Conservation (phyloP, 129 eudicot genomes). For the Kitagawia praeruptora region DNA sequence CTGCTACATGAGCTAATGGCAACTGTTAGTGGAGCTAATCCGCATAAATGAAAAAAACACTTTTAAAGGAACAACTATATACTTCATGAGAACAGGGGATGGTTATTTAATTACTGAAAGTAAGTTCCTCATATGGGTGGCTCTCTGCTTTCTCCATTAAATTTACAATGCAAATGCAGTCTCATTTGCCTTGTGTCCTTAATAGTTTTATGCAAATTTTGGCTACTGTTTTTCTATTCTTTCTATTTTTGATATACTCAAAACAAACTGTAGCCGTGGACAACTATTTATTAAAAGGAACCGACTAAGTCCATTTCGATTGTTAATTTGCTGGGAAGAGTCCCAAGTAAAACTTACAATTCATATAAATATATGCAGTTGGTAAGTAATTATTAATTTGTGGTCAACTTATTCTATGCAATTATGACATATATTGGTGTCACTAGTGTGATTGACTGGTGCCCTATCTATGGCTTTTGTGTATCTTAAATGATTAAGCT, state of each 20-base stretch:
- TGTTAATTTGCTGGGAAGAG: neutral
- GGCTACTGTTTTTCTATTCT: too few relatives aligned
- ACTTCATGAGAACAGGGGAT: conserved; percentile 67
- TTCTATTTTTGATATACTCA: too few relatives aligned
- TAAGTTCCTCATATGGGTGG: conserved; percentile 19
- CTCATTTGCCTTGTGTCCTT: neutral
- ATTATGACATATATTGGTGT: too few relatives aligned
- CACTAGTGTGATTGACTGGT: too few relatives aligned
- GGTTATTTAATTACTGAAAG: conserved; percentile 92
- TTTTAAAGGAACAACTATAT: conserved; percentile 86
- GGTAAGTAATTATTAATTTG: too few relatives aligned
- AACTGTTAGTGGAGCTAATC: too few relatives aligned
- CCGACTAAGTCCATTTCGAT: neutral
- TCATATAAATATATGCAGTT: conserved; percentile 41
- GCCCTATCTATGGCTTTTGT: too few relatives aligned
- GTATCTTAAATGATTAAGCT: too few relatives aligned
- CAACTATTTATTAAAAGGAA: neutral
- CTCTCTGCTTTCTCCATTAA: neutral
- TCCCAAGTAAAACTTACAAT: neutral
- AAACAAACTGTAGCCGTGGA: neutral
- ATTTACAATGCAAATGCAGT: neutral
- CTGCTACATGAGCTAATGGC: too few relatives aligned
- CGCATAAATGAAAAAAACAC: neutral
- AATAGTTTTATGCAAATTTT: too few relatives aligned
- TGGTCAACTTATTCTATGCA: too few relatives aligned